Conservation (phyloP, 768 basidiomycete genomes). For the Amanita thiersii region DNA sequence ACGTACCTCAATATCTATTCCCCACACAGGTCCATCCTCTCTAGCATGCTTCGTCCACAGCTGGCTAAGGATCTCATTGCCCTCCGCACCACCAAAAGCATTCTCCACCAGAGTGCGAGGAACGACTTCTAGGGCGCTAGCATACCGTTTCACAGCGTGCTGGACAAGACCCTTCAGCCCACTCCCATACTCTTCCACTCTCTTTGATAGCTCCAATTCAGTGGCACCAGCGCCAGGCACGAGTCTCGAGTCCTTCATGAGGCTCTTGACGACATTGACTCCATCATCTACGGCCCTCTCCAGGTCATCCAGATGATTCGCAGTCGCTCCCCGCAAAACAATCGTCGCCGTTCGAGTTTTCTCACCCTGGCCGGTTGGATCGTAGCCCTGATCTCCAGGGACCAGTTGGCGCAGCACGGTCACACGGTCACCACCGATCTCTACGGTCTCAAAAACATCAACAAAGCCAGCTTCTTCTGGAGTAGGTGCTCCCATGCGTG, state of each 20-base stretch:
- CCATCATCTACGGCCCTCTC: slow-evolving; percentile 97
- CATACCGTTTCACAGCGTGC: slow-evolving; percentile 88
- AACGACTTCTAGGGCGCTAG: slow-evolving; percentile 84
- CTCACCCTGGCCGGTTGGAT: slow-evolving; percentile 44
- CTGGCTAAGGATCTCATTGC: slow-evolving; percentile 84
- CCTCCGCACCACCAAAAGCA: slow-evolving; percentile 83
- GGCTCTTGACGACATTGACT: slow-evolving; percentile 88
- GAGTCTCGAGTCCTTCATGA: slow-evolving; percentile 84
- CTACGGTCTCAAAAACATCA: slow-evolving; percentile 91
- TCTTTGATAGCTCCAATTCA: slow-evolving; percentile 84
- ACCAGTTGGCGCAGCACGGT: slow-evolving; percentile 87
- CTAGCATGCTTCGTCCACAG: slow-evolving; percentile 88
- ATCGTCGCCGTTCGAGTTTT: slow-evolving; percentile 89
- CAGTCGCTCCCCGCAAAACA: slow-evolving; percentile 90
- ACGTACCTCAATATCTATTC: slow-evolving; percentile 83
- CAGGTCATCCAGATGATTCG: slow-evolving; percentile 90
- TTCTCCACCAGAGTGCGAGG: slow-evolving; percentile 94
- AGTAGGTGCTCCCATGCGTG: slow-evolving; percentile 91
- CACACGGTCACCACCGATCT: slow-evolving; percentile 96
- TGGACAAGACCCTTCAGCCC: slow-evolving; percentile 87
- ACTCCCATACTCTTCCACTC: slow-evolving; percentile 81
- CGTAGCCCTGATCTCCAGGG: slow-evolving; percentile 56
- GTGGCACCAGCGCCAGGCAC: slow-evolving; percentile 93
- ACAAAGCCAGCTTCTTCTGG: slow-evolving; percentile 93
- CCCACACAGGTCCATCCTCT: slow-evolving; percentile 65